Evolutionary conservation across 2,329 filamentous ascomycete genomes (phyloP).

Genomic region (Pestalotiopsis sp.): DNA sequence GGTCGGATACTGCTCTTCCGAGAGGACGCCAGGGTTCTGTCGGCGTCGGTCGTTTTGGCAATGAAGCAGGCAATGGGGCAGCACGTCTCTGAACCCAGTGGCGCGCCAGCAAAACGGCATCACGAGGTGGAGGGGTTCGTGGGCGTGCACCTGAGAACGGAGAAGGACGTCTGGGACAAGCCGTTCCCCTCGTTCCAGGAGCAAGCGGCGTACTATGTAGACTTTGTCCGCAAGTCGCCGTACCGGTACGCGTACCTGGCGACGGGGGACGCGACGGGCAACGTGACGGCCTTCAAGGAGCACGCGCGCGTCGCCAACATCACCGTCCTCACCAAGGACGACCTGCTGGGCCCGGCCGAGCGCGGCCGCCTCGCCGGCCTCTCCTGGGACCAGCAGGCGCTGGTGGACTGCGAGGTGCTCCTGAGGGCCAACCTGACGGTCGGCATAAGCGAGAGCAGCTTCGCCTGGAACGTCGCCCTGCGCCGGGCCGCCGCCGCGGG

Average conservation of each 20-base stretch:
- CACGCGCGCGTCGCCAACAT: conserved; percentile 39
- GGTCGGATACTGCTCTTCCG: conserved; percentile 41
- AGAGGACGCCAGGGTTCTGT: conserved; percentile 34
- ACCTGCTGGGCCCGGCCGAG: conserved; percentile 42
- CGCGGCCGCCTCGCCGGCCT: conserved; percentile 35
- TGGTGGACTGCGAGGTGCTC: conserved; percentile 55
- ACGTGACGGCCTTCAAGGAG: conserved; percentile 37
- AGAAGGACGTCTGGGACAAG: conserved; percentile 27
- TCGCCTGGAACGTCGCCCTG: conserved; percentile 50
- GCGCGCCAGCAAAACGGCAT: conserved; percentile 2
- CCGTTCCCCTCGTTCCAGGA: conserved; percentile 32
- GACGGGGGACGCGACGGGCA: conserved; percentile 37
- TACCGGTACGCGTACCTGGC: conserved; percentile 43
- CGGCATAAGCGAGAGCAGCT: conserved; percentile 46
- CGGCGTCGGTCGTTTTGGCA: conserved; percentile 36
- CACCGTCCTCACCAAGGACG: conserved; percentile 43
- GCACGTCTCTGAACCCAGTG: conserved; percentile 12
- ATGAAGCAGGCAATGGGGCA: conserved; percentile 29
- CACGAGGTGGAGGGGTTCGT: conserved; percentile 31
- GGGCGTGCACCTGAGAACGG: conserved; percentile 39
- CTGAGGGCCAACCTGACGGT: conserved; percentile 44
- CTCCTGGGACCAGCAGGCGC: conserved; percentile 50
- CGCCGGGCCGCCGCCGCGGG: conserved; percentile 34
- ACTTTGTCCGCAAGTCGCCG: conserved; percentile 28
- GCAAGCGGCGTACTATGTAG: conserved; percentile 35